Evolutionary conservation across 225 moss, liverwort and hornwort species (phyloP).

Genomic region (Antitrichia curtipendula): DNA sequence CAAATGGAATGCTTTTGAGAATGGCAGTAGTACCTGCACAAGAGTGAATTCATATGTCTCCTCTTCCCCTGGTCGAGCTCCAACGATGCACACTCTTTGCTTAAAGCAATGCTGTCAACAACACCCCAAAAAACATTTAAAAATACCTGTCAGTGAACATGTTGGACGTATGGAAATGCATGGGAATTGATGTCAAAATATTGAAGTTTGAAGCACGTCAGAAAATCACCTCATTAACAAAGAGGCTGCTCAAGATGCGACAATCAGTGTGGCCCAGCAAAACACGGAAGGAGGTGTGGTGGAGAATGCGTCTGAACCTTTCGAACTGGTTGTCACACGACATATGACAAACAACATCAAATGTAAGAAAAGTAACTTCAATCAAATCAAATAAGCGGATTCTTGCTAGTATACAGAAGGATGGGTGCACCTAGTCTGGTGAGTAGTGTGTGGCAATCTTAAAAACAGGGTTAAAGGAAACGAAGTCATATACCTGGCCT

Average conservation of each 20-base stretch:
- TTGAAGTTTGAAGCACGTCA: neutral
- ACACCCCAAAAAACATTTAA: neutral
- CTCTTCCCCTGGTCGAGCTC: slow-evolving; percentile 89
- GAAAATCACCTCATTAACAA: slow-evolving; percentile 63
- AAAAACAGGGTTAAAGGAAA: neutral
- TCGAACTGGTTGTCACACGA: slow-evolving; percentile 53
- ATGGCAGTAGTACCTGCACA: slow-evolving; percentile 43
- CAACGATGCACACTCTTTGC: slow-evolving; percentile 79
- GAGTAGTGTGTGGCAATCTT: neutral
- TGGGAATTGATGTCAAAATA: neutral
- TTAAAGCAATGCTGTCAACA: slow-evolving; percentile 79
- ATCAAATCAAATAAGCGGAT: neutral
- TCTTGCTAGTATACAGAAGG: neutral
- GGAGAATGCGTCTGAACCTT: slow-evolving; percentile 94
- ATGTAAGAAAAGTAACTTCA: neutral
- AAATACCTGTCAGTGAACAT: neutral
- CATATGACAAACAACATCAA: neutral
- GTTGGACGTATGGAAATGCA: neutral
- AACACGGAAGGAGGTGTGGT: slow-evolving; percentile 88
- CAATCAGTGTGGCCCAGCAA: slow-evolving; percentile 75
- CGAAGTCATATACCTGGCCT: slow-evolving; percentile 59
- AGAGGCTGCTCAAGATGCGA: slow-evolving; percentile 71
- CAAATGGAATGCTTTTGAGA: neutral
- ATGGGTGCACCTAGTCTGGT: neutral
- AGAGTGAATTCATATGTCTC: slow-evolving; percentile 87